Percentiles rank a stretch among this genome's conserved stretches.
These are phyloP conservation scores for Auricularia cornea DNA, from an alignment of 768 basidiomycete genomes.

Conservation along the genomic window DNA sequence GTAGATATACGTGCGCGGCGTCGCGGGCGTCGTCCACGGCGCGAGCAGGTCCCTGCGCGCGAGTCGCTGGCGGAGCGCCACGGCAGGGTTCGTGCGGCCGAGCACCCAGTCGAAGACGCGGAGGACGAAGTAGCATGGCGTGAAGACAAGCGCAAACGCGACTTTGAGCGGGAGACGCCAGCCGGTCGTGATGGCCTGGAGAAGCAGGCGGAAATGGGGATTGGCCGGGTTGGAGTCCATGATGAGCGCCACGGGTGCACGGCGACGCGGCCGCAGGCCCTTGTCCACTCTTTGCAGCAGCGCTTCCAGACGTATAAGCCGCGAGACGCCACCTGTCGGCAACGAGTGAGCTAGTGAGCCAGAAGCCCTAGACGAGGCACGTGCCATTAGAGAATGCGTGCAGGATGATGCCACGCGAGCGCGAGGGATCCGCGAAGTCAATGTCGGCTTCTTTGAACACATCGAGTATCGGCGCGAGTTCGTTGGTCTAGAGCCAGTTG, in stretches of 20 bases:
- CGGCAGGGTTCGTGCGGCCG: neutral
- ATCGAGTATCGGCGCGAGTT: neutral
- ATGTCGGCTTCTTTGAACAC: neutral
- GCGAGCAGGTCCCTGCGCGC: slow-evolving; percentile 10
- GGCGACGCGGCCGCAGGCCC: too few relatives aligned
- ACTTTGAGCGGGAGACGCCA: too few relatives aligned
- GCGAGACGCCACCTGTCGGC: too few relatives aligned
- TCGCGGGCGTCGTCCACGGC: slow-evolving; percentile 22
- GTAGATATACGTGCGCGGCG: slow-evolving; percentile 30
- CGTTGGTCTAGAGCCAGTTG: neutral
- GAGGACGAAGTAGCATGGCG: neutral
- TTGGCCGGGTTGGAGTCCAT: too few relatives aligned
- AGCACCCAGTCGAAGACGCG: neutral
- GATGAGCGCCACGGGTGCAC: too few relatives aligned
- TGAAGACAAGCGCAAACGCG: too few relatives aligned
- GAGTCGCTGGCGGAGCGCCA: neutral
- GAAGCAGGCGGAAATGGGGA: too few relatives aligned
- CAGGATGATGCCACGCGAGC: neutral
- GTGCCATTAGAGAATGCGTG: neutral
- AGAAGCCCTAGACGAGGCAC: neutral
- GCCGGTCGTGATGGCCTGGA: too few relatives aligned
- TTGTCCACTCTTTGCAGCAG: too few relatives aligned
- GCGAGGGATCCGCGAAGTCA: neutral
- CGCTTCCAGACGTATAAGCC: too few relatives aligned
- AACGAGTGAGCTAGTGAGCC: too few relatives aligned